Evolutionary conservation across 805 yeast species (phyloP), one percentile per base, ranked within the genome.

Genomic region (Kuraishia hungarica): DNA sequence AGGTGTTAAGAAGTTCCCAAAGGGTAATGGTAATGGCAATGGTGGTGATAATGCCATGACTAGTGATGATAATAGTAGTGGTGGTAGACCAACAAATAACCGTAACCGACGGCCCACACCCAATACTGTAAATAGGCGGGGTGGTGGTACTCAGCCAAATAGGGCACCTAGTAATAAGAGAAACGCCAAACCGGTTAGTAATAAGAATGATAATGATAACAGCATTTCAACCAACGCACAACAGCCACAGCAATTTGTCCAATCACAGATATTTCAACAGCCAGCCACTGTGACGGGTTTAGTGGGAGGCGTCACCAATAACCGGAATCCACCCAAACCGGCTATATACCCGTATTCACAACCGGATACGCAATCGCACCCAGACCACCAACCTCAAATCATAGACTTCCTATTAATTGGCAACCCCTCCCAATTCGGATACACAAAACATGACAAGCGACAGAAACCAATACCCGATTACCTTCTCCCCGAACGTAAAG

Each of bases 341-440:
- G 43, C 43, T 10, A 17, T 35, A 13, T 35, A 35, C 17, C 43
- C 43, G 4, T 35, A 35, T 13, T 7, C 43, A 6, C 43, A 35
- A 15, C 43, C 43, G 43, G 17, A 35, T 35, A 35, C 43, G 15
- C 17, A 10, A 8, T 10, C 43, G 17, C 43, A 7, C 17, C 11
- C n/a, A n/a, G n/a, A n/a, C n/a, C n/a, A n/a, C n/a, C n/a, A n/a
- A n/a, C n/a, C n/a, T n/a, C n/a, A n/a, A n/a, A n/a, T 15, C 5
- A 35, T 35, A 3, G 43, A 35, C n/a, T 13, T 35, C 17, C 59
- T 67, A 1, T 53, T 72, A n/a, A 19, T 69, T 2, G 22, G 43
- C 1, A 56, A 61, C 48, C 72, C 74, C 1, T 68, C 64, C 48
- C 15, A 47, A 2, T 55, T 59, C 7, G 73, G 74, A 3, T 72